Base-by-base conservation (phyloP, 768 basidiomycete genomes). In the Tylopilus balloui region DNA sequence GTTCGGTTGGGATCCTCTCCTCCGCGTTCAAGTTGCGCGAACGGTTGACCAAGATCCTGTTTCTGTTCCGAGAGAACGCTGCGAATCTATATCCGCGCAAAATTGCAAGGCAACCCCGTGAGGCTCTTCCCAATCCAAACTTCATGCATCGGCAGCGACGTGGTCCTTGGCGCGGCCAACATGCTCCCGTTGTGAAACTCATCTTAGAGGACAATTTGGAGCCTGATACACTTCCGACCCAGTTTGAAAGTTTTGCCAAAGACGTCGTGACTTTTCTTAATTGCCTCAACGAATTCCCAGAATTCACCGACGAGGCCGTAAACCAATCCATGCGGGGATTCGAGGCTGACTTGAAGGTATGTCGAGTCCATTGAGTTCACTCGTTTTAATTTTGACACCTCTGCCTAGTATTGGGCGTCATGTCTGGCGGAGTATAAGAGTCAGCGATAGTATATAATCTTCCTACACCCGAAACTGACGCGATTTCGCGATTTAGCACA, bases 51-150 rank as follows among this genome's bases (percentile, higher is more conserved):
- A 76, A 77, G 49, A 71, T 79, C 10, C 58, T 76, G 24, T 76
- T 71, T 50, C 65, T 79, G 23, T 79, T 80, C 57, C 73, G 75
- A 35, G 76, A 78, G 53, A 79, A 79, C 48, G 78, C 78, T n/a
- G 77, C 79, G 20, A 75, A 73, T 34, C 65, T 80, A n/a, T 75
- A 79, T 50, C 78, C 79, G 34, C 70, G 75, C 42, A 78, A 74
- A 53, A 66, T 79, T 36, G 47, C 53, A 20, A 66, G 69, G 34
- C 72, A 72, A 45, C 62, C 70, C 13, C 66, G 63, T 17, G 74
- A 76, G 23, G 59, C 67, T 1, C 62, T 69, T 29, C 64, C 72
- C 12, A 71, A 69, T 35, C 68, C 73, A 23, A 66, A 67, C 48
- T 56, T 73, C 17, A 70, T 55, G 61, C 61, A 60, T 48, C 59